These are phyloP conservation scores for Pichia deserticola DNA, from an alignment of 805 yeast genomes.

Conservation along the genomic window DNA sequence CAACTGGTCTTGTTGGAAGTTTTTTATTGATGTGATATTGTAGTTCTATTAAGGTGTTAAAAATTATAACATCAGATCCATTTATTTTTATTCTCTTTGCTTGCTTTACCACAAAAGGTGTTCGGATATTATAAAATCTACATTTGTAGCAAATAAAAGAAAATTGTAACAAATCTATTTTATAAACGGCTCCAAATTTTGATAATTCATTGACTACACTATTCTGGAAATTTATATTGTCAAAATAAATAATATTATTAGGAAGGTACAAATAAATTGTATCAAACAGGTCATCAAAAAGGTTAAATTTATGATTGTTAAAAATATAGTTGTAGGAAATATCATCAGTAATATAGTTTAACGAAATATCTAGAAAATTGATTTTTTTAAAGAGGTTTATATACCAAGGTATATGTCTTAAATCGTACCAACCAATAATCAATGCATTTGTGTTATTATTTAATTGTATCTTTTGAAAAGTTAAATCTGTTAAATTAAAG, in stretches of 20 bases:
- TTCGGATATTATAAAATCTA: constrained; percentile 29
- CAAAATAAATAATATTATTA: not conserved
- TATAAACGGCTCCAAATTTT: constrained; percentile 19
- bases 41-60: constrained; percentile 19
- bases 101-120: constrained; percentile 27
- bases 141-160: constrained; percentile 17
- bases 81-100: constrained; percentile 6
- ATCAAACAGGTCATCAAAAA: constrained; percentile 19
- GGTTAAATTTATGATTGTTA: constrained; percentile 14
- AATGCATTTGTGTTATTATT: constrained; percentile 3
- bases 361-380: constrained; percentile 2
- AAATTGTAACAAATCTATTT: not conserved
- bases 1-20: too few relatives aligned
- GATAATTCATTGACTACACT: constrained; percentile 15
- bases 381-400: not conserved
- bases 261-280: constrained; percentile 10
- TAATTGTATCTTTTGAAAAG: not conserved
- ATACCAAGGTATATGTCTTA: constrained; percentile 13
- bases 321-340: not conserved
- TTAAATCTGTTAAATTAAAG: constrained; percentile 5
- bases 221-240: constrained; percentile 10
- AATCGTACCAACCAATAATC: constrained; percentile 27
- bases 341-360: constrained; percentile 12
- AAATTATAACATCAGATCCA: constrained; percentile 13
- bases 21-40: too few relatives aligned